Evolutionary conservation across 768 basidiomycete genomes (phyloP).

Genomic region (Kwoniella newhampshirensis): DNA sequence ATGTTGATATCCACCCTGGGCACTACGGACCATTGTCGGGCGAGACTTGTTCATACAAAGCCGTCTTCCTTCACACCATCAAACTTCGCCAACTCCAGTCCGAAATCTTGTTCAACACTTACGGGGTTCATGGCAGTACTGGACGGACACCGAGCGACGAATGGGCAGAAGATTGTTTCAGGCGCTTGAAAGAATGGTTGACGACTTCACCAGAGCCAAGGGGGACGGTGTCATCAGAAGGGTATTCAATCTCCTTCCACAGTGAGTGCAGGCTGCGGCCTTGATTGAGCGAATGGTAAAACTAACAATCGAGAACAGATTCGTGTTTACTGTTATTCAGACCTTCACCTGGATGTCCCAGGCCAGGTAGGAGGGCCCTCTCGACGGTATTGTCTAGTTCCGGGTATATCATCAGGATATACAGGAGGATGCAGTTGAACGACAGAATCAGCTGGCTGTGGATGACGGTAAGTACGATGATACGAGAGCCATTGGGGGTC

Average conservation of each 20-base stretch:
- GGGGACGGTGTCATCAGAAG: constrained; percentile 51
- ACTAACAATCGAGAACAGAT: constrained; percentile 44
- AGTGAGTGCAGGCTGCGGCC: no score
- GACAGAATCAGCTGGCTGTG: constrained; percentile 54
- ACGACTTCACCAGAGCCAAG: constrained; percentile 51
- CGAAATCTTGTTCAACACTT: constrained; percentile 49
- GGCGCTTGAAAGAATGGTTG: constrained; percentile 51
- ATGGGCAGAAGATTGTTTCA: constrained; percentile 52
- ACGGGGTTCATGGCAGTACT: constrained; percentile 45
- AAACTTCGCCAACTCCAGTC: constrained; percentile 52
- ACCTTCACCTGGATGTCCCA: constrained; percentile 52
- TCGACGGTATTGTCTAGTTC: constrained; percentile 52
- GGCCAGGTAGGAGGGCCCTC: constrained; percentile 50
- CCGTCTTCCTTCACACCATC: constrained; percentile 48
- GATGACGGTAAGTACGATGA: constrained; percentile 46
- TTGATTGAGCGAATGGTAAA: no score
- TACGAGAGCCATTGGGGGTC: no score
- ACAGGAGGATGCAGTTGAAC: constrained; percentile 52
- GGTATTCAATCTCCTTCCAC: constrained; percentile 54
- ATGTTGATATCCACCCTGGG: constrained; percentile 42
- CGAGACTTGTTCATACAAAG: constrained; percentile 49
- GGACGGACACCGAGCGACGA: constrained; percentile 26
- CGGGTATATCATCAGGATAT: constrained; percentile 54
- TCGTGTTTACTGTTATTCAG: constrained; percentile 53
- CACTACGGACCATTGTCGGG: constrained; percentile 36